Percentiles rank a stretch among this genome's conserved stretches.
phyloP scores from a whole-genome alignment of 208 protist genomes.

The Naegleria gruberi region DNA sequence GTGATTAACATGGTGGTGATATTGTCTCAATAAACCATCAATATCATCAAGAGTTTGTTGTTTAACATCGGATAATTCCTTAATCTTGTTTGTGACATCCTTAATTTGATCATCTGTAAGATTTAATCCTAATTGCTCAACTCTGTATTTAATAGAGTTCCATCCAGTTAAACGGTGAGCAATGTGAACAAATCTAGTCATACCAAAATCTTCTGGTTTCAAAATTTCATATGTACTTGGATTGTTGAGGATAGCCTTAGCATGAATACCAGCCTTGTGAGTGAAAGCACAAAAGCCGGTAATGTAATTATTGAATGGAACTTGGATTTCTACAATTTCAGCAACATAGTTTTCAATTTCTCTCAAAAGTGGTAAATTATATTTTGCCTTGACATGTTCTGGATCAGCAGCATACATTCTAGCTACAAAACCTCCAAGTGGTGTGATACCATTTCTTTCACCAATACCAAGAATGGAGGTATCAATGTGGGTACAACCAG shows the following conservation, averaged over 20 bases:
- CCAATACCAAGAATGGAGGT: constrained; percentile 58
- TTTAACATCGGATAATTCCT: constrained; percentile 1
- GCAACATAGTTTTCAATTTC: constrained; percentile 54
- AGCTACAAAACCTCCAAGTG: constrained; percentile 53
- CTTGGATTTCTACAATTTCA: constrained; percentile 38
- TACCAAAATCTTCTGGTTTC: constrained; percentile 53
- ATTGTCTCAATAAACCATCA: neutral
- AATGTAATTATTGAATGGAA: constrained; percentile 66
- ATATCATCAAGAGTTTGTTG: constrained; percentile 1
- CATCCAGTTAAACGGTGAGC: constrained; percentile 40
- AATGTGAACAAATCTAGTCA: constrained; percentile 43
- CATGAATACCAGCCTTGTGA: constrained; percentile 59
- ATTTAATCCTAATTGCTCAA: neutral
- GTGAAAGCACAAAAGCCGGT: constrained; percentile 59
- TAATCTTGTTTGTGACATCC: neutral
- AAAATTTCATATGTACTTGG: constrained; percentile 41
- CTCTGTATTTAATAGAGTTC: constrained; percentile 1
- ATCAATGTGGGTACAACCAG: constrained; percentile 57
- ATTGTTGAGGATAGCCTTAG: constrained; percentile 41
- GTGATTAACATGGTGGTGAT: neutral
- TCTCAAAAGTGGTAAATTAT: constrained; percentile 43
- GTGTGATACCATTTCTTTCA: constrained; percentile 60
- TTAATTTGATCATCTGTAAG: neutral
- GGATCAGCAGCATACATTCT: constrained; percentile 56
- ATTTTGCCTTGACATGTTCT: constrained; percentile 31